Evolutionary conservation across 2,329 filamentous ascomycete genomes (phyloP).

Genomic region (Monosporascus cannonballus): DNA sequence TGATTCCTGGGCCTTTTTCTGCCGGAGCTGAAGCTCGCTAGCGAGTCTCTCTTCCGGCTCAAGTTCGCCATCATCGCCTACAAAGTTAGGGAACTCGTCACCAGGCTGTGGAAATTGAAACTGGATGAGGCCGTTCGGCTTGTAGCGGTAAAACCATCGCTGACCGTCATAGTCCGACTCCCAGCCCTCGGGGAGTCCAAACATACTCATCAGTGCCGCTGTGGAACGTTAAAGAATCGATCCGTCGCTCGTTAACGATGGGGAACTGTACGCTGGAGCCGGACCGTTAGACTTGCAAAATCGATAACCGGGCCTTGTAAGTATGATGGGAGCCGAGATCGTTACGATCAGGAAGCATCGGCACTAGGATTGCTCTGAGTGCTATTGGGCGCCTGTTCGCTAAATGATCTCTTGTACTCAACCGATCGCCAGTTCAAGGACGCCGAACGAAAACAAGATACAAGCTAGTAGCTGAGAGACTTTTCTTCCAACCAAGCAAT

Average conservation of each 20-base stretch:
- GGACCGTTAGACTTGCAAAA: not conserved
- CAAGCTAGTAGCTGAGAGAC: no score
- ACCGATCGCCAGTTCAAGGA: no score
- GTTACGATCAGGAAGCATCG: no score
- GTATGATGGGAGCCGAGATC: no score
- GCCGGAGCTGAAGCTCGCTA: conserved; percentile 43
- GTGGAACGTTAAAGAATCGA: not conserved
- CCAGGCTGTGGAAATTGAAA: conserved; percentile 51
- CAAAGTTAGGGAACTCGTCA: conserved; percentile 51
- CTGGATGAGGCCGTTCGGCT: conserved; percentile 46
- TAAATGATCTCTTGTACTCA: no score
- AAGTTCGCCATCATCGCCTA: conserved; percentile 33
- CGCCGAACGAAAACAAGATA: no score
- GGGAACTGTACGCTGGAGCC: not conserved
- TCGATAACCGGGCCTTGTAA: no score
- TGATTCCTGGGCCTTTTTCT: conserved; percentile 21
- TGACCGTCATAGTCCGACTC: conserved; percentile 51
- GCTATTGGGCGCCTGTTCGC: no score
- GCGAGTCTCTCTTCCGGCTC: conserved; percentile 48
- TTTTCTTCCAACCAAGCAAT: not conserved
- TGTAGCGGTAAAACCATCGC: conserved; percentile 54
- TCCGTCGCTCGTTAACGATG: not conserved
- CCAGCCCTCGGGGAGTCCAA: conserved; percentile 47
- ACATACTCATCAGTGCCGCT: conserved; percentile 18
- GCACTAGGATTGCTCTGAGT: no score